Percentiles rank a stretch among this genome's conserved stretches.
These are phyloP conservation scores for Tuber melanosporum DNA, from an alignment of 495 filamentous ascomycete species.

Conservation along the genomic window DNA sequence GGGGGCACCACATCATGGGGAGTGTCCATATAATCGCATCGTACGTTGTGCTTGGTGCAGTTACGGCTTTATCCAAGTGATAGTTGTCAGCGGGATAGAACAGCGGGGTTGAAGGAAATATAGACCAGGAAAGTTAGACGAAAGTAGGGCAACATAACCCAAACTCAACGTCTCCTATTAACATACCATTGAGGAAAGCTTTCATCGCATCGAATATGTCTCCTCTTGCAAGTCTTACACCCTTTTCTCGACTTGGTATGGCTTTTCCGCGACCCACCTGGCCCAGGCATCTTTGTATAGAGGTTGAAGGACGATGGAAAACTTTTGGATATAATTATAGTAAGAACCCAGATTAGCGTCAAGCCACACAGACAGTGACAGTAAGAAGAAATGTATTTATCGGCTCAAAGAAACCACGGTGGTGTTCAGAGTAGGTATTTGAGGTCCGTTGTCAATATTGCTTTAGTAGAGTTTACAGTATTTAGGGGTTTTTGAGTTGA, in stretches of 20 bases:
- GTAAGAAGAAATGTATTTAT: conserved; percentile 27
- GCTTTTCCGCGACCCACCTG: conserved; percentile 47
- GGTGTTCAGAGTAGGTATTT: conserved; percentile 33
- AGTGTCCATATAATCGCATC: conserved; percentile 92
- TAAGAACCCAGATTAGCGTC: conserved; percentile 13
- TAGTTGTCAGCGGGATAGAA: conserved; percentile 10
- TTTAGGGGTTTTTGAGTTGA: conserved; percentile 10
- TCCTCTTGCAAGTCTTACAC: conserved; percentile 92
- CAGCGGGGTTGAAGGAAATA: conserved; percentile 17
- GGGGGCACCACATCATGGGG: conserved; percentile 59
- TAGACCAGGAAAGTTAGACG: conserved; percentile 19
- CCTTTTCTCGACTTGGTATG: conserved; percentile 98
- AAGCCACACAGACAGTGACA: conserved; percentile 27
- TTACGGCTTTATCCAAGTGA: conserved; percentile 64
- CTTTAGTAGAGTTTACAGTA: conserved; percentile 29
- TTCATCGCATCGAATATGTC: conserved; percentile 97
- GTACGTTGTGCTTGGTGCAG: conserved; percentile 96
- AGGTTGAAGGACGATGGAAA: conserved; percentile 14
- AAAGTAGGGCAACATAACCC: conserved; percentile 11
- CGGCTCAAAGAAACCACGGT: conserved; percentile 25
- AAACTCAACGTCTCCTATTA: conserved; percentile 7
- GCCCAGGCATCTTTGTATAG: conserved; percentile 31
- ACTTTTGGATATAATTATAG: conserved; percentile 35
- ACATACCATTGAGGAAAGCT: conserved; percentile 93
- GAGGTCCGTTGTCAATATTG: conserved; percentile 24